These are phyloP conservation scores for Pestalotiopsis sp. DNA, from an alignment of 2,329 filamentous ascomycete genomes.

Conservation along the genomic window DNA sequence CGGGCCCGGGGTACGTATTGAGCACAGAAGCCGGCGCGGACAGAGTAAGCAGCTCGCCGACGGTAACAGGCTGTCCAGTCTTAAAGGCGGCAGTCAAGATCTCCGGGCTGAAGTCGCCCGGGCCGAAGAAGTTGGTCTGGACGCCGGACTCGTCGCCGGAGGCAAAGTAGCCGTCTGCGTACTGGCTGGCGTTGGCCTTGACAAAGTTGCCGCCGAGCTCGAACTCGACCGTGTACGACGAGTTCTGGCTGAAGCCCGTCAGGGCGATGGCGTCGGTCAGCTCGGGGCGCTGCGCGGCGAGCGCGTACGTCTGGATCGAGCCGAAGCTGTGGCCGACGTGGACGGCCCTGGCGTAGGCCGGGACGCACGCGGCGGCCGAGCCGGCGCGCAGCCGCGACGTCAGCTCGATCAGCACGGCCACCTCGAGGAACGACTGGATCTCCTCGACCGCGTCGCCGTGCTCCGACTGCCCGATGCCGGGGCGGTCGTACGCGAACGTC, in stretches of 20 bases:
- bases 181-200: slow-evolving; percentile 37
- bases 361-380: slow-evolving; percentile 36
- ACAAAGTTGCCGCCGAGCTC: slow-evolving; percentile 49
- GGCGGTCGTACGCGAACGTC: slow-evolving; percentile 10
- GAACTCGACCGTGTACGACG: slow-evolving; percentile 46
- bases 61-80: slow-evolving; percentile 56
- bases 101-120: slow-evolving; percentile 55
- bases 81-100: slow-evolving; percentile 47
- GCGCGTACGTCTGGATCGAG: slow-evolving; percentile 57
- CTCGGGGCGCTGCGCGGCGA: slow-evolving; percentile 52
- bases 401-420: slow-evolving; percentile 58
- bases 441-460: slow-evolving; percentile 49
- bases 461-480: slow-evolving; percentile 8
- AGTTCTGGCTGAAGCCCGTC: slow-evolving; percentile 59
- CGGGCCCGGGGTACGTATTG: slow-evolving; percentile 51
- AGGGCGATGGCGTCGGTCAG: slow-evolving; percentile 60
- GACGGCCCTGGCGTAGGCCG: slow-evolving; percentile 46
- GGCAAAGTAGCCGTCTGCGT: slow-evolving; percentile 55
- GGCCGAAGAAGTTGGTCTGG: slow-evolving; percentile 54
- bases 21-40: slow-evolving; percentile 36
- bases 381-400: slow-evolving; percentile 52
- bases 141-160: slow-evolving; percentile 46
- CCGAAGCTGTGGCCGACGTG: slow-evolving; percentile 70
- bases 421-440: slow-evolving; percentile 60
- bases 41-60: slow-evolving; percentile 61